Percentiles rank a stretch among this genome's conserved stretches.
These are phyloP conservation scores for Trichophyton schoenleinii DNA, from an alignment of 2,329 filamentous ascomycete genomes.

Conservation along the genomic window DNA sequence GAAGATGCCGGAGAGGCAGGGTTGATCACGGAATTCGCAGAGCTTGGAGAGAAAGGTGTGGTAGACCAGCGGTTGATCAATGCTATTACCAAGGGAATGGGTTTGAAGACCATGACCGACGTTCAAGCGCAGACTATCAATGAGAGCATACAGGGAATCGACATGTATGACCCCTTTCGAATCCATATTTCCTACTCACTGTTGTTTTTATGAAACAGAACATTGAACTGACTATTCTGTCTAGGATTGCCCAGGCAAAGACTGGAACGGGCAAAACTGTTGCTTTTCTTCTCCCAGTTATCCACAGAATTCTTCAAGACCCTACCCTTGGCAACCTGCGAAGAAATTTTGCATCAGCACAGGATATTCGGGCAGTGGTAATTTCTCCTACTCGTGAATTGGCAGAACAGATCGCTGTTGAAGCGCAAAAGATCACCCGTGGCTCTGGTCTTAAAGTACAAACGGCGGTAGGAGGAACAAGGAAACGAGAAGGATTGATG, in stretches of 20 bases:
- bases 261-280: constrained; percentile 96
- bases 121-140: constrained; percentile 79
- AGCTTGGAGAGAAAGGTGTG: constrained; percentile 26
- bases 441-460: constrained; percentile 57
- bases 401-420: constrained; percentile 53
- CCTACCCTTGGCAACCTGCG: constrained; percentile 37
- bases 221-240: background rate
- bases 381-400: constrained; percentile 52
- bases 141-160: constrained; percentile 63
- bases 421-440: constrained; percentile 56
- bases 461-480: constrained; percentile 83
- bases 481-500: constrained; percentile 55
- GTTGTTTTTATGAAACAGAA: constrained; percentile 6
- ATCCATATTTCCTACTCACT: constrained; percentile 5
- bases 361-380: constrained; percentile 48
- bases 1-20: constrained; percentile 6
- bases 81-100: constrained; percentile 59
- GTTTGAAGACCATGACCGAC: constrained; percentile 76
- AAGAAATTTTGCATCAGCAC: constrained; percentile 16
- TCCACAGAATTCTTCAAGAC: constrained; percentile 65
- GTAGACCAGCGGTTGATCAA: constrained; percentile 55
- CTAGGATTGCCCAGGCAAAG: constrained; percentile 79
- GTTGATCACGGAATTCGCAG: constrained; percentile 27
- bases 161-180: constrained; percentile 52
- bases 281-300: constrained; percentile 74